These are phyloP conservation scores for Russula vinacea DNA, from an alignment of 768 basidiomycete genomes.

Conservation along the genomic window DNA sequence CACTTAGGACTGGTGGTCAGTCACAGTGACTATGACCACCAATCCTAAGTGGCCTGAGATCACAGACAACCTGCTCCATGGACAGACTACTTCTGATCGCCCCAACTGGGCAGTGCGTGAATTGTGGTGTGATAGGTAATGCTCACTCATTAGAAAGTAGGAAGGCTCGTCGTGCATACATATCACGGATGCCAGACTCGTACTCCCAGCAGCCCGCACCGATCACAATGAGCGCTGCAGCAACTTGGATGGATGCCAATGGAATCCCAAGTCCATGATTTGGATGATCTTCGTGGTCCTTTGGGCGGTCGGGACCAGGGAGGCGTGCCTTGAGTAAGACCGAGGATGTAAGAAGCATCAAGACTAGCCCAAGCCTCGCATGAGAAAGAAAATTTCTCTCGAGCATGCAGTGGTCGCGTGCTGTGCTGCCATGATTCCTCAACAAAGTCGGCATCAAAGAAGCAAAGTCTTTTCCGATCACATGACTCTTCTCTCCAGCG, in stretches of 20 bases:
- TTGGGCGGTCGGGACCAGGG: constrained; percentile 32
- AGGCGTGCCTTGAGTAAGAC: constrained; percentile 60
- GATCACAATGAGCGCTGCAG: constrained; percentile 53
- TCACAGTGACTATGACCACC: too few species aligned
- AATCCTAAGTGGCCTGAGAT: too few species aligned
- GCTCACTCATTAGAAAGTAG: constrained; percentile 55
- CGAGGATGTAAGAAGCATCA: constrained; percentile 62
- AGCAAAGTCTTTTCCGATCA: not conserved
- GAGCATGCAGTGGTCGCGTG: constrained; percentile 77
- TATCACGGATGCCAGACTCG: constrained; percentile 52
- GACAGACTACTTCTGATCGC: too few species aligned
- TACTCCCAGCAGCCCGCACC: constrained; percentile 66
- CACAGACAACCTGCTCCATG: too few species aligned
- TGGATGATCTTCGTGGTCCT: constrained; percentile 30
- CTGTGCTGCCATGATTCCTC: constrained; percentile 42
- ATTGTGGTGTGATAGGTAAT: constrained; percentile 6
- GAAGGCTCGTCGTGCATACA: constrained; percentile 59
- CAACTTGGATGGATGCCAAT: constrained; percentile 52
- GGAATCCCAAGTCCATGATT: constrained; percentile 41
- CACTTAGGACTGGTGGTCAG: too few species aligned
- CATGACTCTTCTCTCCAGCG: constrained; percentile 2
- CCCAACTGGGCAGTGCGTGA: too few species aligned
- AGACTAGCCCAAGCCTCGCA: constrained; percentile 59
- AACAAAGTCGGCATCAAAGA: constrained; percentile 29
- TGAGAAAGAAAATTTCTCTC: constrained; percentile 73